These are phyloP conservation scores for Gautieria morchelliformis DNA, from an alignment of 768 basidiomycete genomes.

Conservation along the genomic window DNA sequence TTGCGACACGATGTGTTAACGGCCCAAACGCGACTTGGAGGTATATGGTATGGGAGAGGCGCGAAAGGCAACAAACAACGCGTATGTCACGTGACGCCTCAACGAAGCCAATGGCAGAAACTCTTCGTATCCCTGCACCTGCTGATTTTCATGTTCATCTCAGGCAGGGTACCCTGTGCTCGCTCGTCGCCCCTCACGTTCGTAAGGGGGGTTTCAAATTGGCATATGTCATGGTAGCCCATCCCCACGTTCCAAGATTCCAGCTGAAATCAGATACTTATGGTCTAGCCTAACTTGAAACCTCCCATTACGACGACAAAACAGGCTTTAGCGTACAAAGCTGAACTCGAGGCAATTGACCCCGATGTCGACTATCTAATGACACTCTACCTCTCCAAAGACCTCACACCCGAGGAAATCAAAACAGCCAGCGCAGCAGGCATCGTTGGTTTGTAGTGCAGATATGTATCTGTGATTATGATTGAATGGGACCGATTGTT, in stretches of 20 bases:
- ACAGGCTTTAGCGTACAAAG: conserved; percentile 73
- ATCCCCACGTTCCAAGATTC: background rate
- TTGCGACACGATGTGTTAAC: conserved; percentile 20
- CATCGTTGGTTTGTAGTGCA: conserved; percentile 40
- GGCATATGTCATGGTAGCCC: conserved; percentile 88
- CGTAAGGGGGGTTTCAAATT: conserved; percentile 79
- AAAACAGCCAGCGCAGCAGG: conserved; percentile 80
- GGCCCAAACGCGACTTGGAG: conserved; percentile 2
- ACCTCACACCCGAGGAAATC: conserved; percentile 85
- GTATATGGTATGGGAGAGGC: conserved; percentile 2
- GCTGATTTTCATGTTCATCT: conserved; percentile 97
- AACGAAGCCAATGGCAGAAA: conserved; percentile 18
- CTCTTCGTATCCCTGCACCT: conserved; percentile 48
- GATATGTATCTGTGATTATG: background rate
- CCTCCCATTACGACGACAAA: conserved; percentile 82
- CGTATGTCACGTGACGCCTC: conserved; percentile 20
- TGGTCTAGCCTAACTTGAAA: conserved; percentile 73
- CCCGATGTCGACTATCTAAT: conserved; percentile 80
- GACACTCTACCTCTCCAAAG: conserved; percentile 91
- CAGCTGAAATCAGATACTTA: too few relatives aligned
- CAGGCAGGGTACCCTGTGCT: conserved; percentile 73
- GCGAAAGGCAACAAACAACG: conserved; percentile 7
- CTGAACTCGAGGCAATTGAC: conserved; percentile 63
- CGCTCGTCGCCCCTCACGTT: conserved; percentile 85
- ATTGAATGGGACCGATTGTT: background rate